A percentile compares a stretch with the other conserved stretches of the same genome.
These are phyloP conservation scores for Ceratocystis albifundus DNA, from an alignment of 2,329 filamentous ascomycete genomes.

Conservation along the genomic window DNA sequence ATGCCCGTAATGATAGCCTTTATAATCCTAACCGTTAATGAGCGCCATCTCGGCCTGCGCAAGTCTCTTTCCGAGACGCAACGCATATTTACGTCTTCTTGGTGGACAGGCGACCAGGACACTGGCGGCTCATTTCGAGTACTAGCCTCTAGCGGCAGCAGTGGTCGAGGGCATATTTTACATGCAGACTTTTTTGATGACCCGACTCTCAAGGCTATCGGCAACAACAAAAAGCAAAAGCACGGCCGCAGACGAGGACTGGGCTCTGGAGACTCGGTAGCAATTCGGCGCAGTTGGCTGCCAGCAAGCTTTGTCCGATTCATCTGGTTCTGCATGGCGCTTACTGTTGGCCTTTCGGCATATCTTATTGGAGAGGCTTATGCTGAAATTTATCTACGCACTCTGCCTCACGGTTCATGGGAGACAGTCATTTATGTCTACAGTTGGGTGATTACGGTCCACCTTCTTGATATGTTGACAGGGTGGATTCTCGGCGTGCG, in stretches of 20 bases:
- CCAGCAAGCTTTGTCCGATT: slow-evolving; percentile 58
- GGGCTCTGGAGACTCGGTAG: slow-evolving; percentile 27
- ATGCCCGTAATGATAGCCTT: slow-evolving; percentile 56
- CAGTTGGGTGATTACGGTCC: slow-evolving; percentile 56
- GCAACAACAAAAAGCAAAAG: too few relatives aligned
- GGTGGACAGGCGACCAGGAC: slow-evolving; percentile 51
- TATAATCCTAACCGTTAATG: slow-evolving; percentile 50
- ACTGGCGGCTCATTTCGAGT: slow-evolving; percentile 35
- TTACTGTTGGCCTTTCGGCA: slow-evolving; percentile 51
- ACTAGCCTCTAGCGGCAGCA: slow-evolving; percentile 18
- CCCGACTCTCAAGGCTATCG: slow-evolving; percentile 23
- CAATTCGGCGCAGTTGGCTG: slow-evolving; percentile 44
- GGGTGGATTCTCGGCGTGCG: slow-evolving; percentile 56
- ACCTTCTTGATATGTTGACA: slow-evolving; percentile 51
- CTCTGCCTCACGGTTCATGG: slow-evolving; percentile 52
- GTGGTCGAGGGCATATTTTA: slow-evolving; percentile 30
- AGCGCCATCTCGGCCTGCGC: slow-evolving; percentile 50
- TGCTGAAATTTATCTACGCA: slow-evolving; percentile 56
- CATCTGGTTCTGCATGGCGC: slow-evolving; percentile 55
- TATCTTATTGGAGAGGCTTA: slow-evolving; percentile 59
- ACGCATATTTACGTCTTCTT: slow-evolving; percentile 53
- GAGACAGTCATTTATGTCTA: slow-evolving; percentile 60
- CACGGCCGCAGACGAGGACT: slow-evolving; percentile 11
- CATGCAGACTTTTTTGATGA: slow-evolving; percentile 21
- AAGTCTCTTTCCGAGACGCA: slow-evolving; percentile 54